Evolutionary conservation across 345 rosid genomes (phyloP).

Genomic region (Hypericum androsaemum): DNA sequence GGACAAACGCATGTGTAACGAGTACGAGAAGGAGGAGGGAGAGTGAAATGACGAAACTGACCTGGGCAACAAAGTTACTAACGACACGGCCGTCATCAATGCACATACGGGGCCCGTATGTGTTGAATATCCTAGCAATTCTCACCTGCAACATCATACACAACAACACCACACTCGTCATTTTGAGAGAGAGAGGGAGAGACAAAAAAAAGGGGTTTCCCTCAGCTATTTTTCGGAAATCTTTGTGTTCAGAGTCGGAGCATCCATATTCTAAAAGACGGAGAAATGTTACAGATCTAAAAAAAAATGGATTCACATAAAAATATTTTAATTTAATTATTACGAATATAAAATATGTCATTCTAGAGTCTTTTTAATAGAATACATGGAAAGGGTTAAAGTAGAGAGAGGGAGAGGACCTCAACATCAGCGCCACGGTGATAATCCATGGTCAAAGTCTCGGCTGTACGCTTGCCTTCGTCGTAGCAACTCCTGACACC

Average conservation of each 20-base stretch:
- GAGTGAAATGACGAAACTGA: too few species aligned
- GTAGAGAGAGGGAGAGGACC: constrained; percentile 24
- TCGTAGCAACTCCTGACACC: constrained; percentile 99
- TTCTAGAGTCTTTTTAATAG: too few species aligned
- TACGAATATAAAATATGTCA: too few species aligned
- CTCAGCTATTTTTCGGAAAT: too few species aligned
- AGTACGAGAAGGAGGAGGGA: too few species aligned
- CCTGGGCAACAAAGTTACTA: constrained; percentile 98
- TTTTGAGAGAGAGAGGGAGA: not conserved
- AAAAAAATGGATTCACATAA: too few species aligned
- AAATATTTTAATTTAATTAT: too few species aligned
- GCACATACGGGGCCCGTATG: constrained; percentile 98
- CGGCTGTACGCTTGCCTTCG: constrained; percentile 97
- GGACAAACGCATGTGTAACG: too few species aligned
- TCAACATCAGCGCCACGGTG: constrained; percentile 89
- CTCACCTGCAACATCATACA: constrained; percentile 48
- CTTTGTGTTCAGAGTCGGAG: too few species aligned
- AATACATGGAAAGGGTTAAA: not conserved
- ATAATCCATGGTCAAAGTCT: constrained; percentile 95
- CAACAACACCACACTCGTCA: not conserved
- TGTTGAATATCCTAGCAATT: constrained; percentile 90
- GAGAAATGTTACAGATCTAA: too few species aligned
- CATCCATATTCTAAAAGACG: too few species aligned
- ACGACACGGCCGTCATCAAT: constrained; percentile 98
- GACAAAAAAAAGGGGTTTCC: too few species aligned